Conservation (phyloP, 1,139 yeast species). For the Ogataea hybrid region DNA sequence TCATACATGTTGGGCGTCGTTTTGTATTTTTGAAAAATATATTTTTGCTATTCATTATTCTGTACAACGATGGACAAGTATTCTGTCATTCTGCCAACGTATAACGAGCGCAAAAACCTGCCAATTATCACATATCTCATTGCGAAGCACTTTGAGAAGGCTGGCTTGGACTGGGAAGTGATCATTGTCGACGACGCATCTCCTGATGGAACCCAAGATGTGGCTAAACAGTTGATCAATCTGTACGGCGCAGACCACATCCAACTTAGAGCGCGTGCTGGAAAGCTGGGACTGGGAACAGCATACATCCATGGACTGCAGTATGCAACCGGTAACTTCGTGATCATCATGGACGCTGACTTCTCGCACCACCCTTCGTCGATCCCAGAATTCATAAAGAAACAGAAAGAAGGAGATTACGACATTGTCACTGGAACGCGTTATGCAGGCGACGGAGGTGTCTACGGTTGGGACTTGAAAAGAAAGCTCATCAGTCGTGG, state of each 20-base stretch:
- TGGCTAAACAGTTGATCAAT: conserved; percentile 62
- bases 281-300: conserved; percentile 79
- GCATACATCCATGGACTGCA: conserved; percentile 81
- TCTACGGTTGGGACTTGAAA: conserved; percentile 83
- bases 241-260: conserved; percentile 65
- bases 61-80: conserved; percentile 45
- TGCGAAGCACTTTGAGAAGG: conserved; percentile 64
- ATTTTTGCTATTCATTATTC: conserved; percentile 2
- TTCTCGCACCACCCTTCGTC: conserved; percentile 83
- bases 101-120: conserved; percentile 69
- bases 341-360: conserved; percentile 84
- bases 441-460: conserved; percentile 81
- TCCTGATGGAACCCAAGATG: conserved; percentile 80
- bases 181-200: conserved; percentile 78
- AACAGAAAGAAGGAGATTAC: conserved; percentile 61
- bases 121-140: conserved; percentile 73
- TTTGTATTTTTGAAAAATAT: conserved; percentile 9
- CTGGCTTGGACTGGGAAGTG: conserved; percentile 71
- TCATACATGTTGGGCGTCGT: conserved; percentile 28
- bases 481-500: conserved; percentile 78
- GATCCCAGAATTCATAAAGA: conserved; percentile 70
- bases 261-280: conserved; percentile 70
- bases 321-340: conserved; percentile 70
- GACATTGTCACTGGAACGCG: conserved; percentile 88
- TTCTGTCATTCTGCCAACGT: conserved; percentile 76